Conservation (phyloP, 768 basidiomycete species). For the Trametes coccinea region DNA sequence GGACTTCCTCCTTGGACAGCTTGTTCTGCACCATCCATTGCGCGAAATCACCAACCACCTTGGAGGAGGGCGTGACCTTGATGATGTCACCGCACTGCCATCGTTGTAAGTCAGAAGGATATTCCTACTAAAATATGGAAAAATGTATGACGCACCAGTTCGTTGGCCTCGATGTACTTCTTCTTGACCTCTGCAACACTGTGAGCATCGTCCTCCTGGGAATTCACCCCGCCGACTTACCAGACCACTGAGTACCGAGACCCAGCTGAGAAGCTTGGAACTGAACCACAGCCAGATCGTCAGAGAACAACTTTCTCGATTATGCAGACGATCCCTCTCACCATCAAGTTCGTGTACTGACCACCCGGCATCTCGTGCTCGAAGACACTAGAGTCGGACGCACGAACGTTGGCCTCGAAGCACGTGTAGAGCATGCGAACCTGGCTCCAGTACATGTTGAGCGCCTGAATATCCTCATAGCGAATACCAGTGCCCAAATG, state of each 20-base stretch:
- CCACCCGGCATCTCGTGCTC: slow-evolving; percentile 99
- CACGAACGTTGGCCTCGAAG: slow-evolving; percentile 97
- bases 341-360: slow-evolving; percentile 93
- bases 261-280: slow-evolving; percentile 99
- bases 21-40: slow-evolving; percentile 99
- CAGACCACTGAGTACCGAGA: slow-evolving; percentile 93
- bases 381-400: slow-evolving; percentile 97
- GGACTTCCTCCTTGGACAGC: slow-evolving; percentile 81
- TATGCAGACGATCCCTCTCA: slow-evolving; percentile 37
- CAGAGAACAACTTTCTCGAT: neutral
- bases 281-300: slow-evolving; percentile 38
- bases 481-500: slow-evolving; percentile 92
- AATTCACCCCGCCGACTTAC: slow-evolving; percentile 37
- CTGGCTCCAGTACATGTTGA: slow-evolving; percentile 98
- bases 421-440: slow-evolving; percentile 92
- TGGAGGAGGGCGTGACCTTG: slow-evolving; percentile 99
- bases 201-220: neutral
- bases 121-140: neutral
- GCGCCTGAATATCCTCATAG: slow-evolving; percentile 94
- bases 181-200: slow-evolving; percentile 79
- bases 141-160: slow-evolving; percentile 61
- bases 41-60: slow-evolving; percentile 98
- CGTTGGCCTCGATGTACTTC: slow-evolving; percentile 98
- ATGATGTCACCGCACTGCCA: slow-evolving; percentile 91
- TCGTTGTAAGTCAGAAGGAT: neutral